phyloP scores from a whole-genome alignment of 441 rosid genomes.

The Hypseocharis bilobata region DNA sequence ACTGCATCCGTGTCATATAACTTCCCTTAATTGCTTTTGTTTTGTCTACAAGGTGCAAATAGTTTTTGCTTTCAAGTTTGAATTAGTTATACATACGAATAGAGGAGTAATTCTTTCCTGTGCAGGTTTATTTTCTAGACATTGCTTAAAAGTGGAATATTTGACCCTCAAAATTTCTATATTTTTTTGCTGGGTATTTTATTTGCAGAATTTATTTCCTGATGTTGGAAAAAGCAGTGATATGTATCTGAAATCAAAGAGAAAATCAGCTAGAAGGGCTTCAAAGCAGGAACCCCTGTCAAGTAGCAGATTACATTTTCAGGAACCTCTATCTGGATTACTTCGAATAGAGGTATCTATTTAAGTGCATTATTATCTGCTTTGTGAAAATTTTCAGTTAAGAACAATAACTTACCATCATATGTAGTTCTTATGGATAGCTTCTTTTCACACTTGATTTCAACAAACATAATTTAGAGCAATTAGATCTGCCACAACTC shows the following conservation, averaged over 20 bases:
- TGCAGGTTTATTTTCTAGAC: neutral
- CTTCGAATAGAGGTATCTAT: constrained; percentile 24
- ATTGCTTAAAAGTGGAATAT: neutral
- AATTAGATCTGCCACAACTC: neutral
- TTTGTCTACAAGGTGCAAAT: neutral
- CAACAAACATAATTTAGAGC: too few relatives aligned
- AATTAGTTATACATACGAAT: neutral
- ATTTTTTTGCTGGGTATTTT: neutral
- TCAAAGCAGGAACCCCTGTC: constrained; percentile 18
- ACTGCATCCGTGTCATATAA: neutral
- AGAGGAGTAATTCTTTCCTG: neutral
- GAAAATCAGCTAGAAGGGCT: constrained; percentile 17
- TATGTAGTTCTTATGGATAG: neutral
- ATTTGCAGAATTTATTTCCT: constrained; percentile 30
- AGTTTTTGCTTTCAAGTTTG: neutral
- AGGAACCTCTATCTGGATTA: constrained; percentile 28
- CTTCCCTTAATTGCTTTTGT: neutral
- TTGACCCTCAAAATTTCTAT: neutral
- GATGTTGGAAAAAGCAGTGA: constrained; percentile 15
- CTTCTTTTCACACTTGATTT: neutral
- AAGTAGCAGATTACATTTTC: constrained; percentile 20
- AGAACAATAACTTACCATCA: neutral
- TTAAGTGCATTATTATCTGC: neutral
- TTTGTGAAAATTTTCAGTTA: constrained; percentile 2
- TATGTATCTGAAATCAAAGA: constrained; percentile 22